Evolutionary conservation across 2,329 filamentous ascomycete genomes (phyloP).

Genomic region (Trichoderma aggressivum): DNA sequence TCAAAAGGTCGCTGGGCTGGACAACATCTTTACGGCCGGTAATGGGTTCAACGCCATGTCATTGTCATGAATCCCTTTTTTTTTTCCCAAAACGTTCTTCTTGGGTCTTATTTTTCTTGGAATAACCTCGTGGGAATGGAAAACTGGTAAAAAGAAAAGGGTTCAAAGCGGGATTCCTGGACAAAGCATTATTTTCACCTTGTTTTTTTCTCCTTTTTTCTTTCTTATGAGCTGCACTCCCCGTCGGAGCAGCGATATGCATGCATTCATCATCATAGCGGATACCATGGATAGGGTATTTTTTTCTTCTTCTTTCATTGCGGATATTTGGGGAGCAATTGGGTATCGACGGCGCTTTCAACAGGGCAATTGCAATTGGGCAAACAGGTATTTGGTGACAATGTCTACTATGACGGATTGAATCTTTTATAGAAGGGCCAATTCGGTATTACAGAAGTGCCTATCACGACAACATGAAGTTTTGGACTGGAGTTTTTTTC

Average conservation of each 20-base stretch:
- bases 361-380: neutral
- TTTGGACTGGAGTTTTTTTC: neutral
- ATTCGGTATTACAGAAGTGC: neutral
- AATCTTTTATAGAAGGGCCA: neutral
- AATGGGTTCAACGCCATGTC: neutral
- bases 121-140: neutral
- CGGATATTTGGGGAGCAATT: neutral
- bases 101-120: neutral
- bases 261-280: neutral
- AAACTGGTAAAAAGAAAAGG: neutral
- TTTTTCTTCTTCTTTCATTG: neutral
- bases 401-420: neutral
- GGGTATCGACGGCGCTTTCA: neutral
- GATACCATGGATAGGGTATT: neutral
- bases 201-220: neutral
- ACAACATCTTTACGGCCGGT: conserved; percentile 28
- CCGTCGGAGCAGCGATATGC: neutral
- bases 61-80: neutral
- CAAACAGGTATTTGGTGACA: neutral
- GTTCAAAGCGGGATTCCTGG: neutral
- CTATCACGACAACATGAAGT: neutral
- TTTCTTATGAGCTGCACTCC: neutral
- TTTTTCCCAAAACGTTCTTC: neutral
- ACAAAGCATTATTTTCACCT: neutral
- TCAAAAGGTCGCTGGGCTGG: conserved; percentile 47